Percentiles rank a stretch among this genome's conserved stretches.
phyloP scores from a whole-genome alignment of 345 rosid genomes.

The thale cress (Arabidopsis thaliana) region DNA sequence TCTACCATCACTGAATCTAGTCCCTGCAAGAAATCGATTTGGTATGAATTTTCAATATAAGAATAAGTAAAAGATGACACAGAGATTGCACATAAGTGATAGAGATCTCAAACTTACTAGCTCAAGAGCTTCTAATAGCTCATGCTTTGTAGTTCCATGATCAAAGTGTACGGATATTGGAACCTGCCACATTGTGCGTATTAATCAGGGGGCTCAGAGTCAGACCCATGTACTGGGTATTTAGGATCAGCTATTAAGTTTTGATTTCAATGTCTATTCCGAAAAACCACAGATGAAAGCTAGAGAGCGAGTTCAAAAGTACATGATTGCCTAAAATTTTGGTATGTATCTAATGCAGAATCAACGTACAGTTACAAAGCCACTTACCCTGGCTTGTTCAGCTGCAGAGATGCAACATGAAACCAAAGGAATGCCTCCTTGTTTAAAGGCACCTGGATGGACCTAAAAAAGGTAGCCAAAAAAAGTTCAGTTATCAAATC shows the following conservation, averaged over 20 bases:
- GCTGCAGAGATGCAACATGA: conserved; percentile 88
- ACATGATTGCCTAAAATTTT: neutral
- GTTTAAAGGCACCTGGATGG: conserved; percentile 88
- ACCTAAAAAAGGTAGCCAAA: conserved; percentile 56
- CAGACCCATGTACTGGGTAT: neutral
- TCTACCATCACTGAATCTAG: conserved; percentile 95
- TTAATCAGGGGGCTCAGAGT: neutral
- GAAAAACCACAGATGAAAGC: neutral
- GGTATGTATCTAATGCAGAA: neutral
- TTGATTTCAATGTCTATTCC: neutral
- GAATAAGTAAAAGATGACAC: conserved; percentile 9
- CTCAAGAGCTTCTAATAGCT: conserved; percentile 78
- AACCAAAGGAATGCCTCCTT: conserved; percentile 83
- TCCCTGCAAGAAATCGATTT: conserved; percentile 59
- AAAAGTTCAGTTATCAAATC: neutral
- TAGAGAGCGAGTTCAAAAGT: conserved; percentile 9
- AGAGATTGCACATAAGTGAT: conserved; percentile 6
- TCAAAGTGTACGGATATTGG: conserved; percentile 94
- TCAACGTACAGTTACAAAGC: conserved; percentile 10
- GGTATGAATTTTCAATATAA: conserved; percentile 23
- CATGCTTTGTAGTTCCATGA: conserved; percentile 86
- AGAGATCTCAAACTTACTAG: conserved; percentile 54
- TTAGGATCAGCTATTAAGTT: neutral
- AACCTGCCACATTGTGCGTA: conserved; percentile 61
- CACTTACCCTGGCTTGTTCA: conserved; percentile 81